Percentiles rank a stretch among this genome's conserved stretches.
Evolutionary conservation across 2,329 filamentous ascomycete species (phyloP).

Genomic region (Botrytis pseudocinerea): DNA sequence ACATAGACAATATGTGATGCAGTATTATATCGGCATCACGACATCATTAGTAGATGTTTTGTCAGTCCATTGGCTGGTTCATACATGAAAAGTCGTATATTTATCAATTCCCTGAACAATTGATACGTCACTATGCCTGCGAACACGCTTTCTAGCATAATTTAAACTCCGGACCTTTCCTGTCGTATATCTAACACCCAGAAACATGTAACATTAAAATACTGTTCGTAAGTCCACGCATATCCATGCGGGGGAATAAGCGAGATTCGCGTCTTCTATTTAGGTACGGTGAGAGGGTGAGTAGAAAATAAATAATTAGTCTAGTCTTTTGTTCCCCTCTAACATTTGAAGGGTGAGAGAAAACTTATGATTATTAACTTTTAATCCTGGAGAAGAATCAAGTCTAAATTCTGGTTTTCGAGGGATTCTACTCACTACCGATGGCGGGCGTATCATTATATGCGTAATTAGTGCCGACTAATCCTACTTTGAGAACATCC

Average conservation of each 20-base stretch:
- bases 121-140: neutral
- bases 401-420: neutral
- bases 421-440: neutral
- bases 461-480: neutral
- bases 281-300: neutral
- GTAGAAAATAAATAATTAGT: neutral
- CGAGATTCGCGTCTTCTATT: neutral
- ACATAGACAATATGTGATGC: neutral
- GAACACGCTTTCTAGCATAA: fast-evolving
- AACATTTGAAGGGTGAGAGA: neutral
- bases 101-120: fast-evolving
- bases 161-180: too few relatives aligned
- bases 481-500: neutral
- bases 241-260: neutral
- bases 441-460: neutral
- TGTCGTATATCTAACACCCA: neutral
- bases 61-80: neutral
- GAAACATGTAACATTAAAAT: neutral
- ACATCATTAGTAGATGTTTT: neutral
- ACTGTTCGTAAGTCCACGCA: neutral
- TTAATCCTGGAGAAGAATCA: neutral
- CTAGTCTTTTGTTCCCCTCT: neutral
- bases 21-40: neutral
- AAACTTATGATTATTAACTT: neutral
- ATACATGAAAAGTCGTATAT: neutral